Evolutionary conservation across 2,329 filamentous ascomycete species (phyloP), one percentile per base, ranked within the genome.

Genomic region (Beauveria sp.): DNA sequence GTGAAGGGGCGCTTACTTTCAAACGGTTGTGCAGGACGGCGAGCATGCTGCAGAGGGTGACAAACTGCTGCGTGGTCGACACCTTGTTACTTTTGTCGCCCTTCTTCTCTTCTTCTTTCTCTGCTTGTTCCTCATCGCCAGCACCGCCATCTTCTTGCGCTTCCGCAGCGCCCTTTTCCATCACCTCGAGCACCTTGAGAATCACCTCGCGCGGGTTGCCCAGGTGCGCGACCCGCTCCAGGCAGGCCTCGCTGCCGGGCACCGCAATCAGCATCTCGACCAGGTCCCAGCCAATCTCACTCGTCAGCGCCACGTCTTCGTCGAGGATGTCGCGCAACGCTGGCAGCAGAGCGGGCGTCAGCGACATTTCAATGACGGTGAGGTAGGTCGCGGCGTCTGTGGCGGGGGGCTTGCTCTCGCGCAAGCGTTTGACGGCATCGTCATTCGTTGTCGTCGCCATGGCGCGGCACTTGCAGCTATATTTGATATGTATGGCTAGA

Each of bases 171-270:
- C 74, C 72, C 52, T 83, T 80, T 57, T 88, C 84, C 64, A 95
- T 77, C 16, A 85, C 83, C 71, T 93, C 89, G 28, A 90, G 87
- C 34, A 91, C 85, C 71, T 93, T 93, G 67, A 95, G 79, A 63
- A 93, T 88, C 51, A 92, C 88, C 73, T 95, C 90, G 56, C 90
- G 80, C 1, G 90, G 90, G 70, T 93, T 95, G 56, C 90, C 90
- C 45, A 91, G 79, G 26, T 87, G 83, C 38, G 90, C 90, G 58
- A 93, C 86, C 34, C 87, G 89, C 70, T 88, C 83, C 18, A 93
- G 79, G 70, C 90, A 92, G 52, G 80, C 74, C 66, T 89, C 86
- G n/a, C 87, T 88, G 14, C 82, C 85, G 1, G 88, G 80, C 5
- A 91, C 75, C 42, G 84, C 80, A 26, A 92, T 79, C 5, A 95